Evolutionary conservation across 2,329 filamentous ascomycete genomes (phyloP).

Genomic region (Colletotrichum higginsianum): DNA sequence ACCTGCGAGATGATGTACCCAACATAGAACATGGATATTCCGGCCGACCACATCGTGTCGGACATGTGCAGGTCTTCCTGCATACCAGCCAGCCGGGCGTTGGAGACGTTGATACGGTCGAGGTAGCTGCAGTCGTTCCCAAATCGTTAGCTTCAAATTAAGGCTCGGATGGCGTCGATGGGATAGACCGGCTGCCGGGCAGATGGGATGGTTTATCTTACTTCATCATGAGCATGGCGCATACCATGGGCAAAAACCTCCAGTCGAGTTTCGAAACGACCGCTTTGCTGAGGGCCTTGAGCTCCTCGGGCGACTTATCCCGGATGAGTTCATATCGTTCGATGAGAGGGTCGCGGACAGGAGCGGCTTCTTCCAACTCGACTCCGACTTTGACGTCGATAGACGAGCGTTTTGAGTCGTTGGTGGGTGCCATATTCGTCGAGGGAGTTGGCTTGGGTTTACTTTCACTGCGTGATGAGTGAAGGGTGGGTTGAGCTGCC

Average conservation of each 20-base stretch:
- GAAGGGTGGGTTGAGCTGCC: neutral
- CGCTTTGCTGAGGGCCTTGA: constrained; percentile 45
- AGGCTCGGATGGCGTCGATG: neutral
- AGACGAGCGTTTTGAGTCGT: constrained; percentile 12
- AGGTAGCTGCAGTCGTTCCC: constrained; percentile 57
- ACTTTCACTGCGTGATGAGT: too few relatives aligned
- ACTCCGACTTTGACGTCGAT: constrained; percentile 29
- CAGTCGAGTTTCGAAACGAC: constrained; percentile 48
- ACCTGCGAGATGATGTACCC: constrained; percentile 63
- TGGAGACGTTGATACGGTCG: constrained; percentile 66
- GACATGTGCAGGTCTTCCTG: constrained; percentile 53
- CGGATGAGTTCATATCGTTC: constrained; percentile 42
- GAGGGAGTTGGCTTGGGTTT: neutral
- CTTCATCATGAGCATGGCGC: constrained; percentile 52
- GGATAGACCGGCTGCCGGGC: too few relatives aligned
- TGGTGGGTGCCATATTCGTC: constrained; percentile 14
- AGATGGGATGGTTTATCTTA: constrained; percentile 33
- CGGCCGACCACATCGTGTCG: constrained; percentile 55
- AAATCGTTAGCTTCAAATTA: neutral
- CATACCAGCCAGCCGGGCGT: constrained; percentile 56
- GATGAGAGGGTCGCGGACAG: constrained; percentile 26
- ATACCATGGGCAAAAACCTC: constrained; percentile 48
- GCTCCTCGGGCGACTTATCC: constrained; percentile 45
- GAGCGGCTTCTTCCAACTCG: constrained; percentile 25
- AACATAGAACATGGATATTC: constrained; percentile 61